Evolutionary conservation across 768 basidiomycete species (phyloP).

Genomic region (Trametes meyenii): DNA sequence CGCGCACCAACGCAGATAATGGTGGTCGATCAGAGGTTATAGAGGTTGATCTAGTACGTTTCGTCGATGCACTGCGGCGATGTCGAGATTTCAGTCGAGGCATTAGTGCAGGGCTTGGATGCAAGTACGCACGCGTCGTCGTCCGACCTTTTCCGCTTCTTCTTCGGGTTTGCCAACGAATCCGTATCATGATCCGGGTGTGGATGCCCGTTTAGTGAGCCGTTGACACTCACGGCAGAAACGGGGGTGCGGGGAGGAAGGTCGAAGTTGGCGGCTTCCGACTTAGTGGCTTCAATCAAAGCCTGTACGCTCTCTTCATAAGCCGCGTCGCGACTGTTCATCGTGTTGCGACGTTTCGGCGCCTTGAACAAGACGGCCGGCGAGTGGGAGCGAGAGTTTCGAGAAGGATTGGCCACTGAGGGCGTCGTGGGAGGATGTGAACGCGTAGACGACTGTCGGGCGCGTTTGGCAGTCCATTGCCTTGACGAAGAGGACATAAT

Average conservation of each 20-base stretch:
- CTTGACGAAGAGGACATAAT: constrained; percentile 39
- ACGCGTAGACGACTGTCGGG: constrained; percentile 64
- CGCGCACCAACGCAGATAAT: constrained; percentile 33
- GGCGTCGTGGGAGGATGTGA: constrained; percentile 54
- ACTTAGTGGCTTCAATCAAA: constrained; percentile 72
- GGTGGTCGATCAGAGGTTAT: constrained; percentile 62
- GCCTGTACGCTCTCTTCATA: constrained; percentile 85
- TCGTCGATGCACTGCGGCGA: constrained; percentile 51
- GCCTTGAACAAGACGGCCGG: constrained; percentile 60
- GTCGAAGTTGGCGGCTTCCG: constrained; percentile 57
- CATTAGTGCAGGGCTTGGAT: background rate
- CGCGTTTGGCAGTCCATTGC: constrained; percentile 57
- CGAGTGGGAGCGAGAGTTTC: constrained; percentile 76
- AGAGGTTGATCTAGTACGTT: constrained; percentile 78
- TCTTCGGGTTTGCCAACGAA: constrained; percentile 46
- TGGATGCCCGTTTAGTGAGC: constrained; percentile 40
- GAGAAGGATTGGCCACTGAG: constrained; percentile 44
- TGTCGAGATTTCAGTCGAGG: background rate
- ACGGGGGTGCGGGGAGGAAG: constrained; percentile 24
- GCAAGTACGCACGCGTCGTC: constrained; percentile 63
- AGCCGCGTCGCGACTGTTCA: constrained; percentile 95
- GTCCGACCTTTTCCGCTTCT: constrained; percentile 75
- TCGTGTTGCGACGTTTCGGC: constrained; percentile 91
- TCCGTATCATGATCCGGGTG: constrained; percentile 54
- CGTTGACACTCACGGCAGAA: constrained; percentile 21